These are phyloP conservation scores for Alternaria metachromatica DNA, from an alignment of 2,329 filamentous ascomycete genomes.

Conservation along the genomic window DNA sequence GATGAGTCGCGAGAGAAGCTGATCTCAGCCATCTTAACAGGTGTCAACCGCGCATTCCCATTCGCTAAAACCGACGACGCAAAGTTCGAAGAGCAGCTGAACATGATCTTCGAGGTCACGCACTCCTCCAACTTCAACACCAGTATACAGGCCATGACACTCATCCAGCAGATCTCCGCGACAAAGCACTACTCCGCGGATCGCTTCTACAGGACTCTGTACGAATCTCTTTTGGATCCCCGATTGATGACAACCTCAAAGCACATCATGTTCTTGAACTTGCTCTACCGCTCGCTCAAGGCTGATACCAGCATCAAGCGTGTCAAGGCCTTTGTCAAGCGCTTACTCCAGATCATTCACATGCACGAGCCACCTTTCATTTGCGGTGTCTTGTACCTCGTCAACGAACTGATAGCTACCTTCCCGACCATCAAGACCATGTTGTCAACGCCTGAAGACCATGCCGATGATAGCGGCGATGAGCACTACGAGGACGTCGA, in stretches of 20 bases:
- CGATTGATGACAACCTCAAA: constrained; percentile 90
- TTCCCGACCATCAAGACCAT: constrained; percentile 84
- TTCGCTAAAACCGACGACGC: constrained; percentile 84
- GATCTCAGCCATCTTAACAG: constrained; percentile 87
- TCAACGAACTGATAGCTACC: constrained; percentile 77
- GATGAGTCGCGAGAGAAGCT: constrained; percentile 86
- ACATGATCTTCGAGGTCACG: constrained; percentile 93
- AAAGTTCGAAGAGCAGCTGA: constrained; percentile 85
- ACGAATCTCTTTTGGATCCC: constrained; percentile 92
- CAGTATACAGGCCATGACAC: constrained; percentile 89
- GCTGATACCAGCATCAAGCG: constrained; percentile 87
- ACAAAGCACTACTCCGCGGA: constrained; percentile 83
- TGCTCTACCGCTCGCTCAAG: constrained; percentile 87
- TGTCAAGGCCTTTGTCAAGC: constrained; percentile 94
- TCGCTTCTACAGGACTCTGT: constrained; percentile 92
- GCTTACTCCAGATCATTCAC: constrained; percentile 84
- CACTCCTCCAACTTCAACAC: constrained; percentile 99
- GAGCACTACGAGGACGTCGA: constrained; percentile 72
- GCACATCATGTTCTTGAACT: constrained; percentile 91
- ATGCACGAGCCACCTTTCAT: constrained; percentile 92
- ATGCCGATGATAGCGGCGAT: constrained; percentile 77
- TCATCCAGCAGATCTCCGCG: constrained; percentile 90
- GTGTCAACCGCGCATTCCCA: constrained; percentile 94
- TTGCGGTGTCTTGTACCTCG: constrained; percentile 88
- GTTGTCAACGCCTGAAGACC: constrained; percentile 71